Conservation (phyloP, 306 rosid genomes). For the Glycine tomentella region DNA sequence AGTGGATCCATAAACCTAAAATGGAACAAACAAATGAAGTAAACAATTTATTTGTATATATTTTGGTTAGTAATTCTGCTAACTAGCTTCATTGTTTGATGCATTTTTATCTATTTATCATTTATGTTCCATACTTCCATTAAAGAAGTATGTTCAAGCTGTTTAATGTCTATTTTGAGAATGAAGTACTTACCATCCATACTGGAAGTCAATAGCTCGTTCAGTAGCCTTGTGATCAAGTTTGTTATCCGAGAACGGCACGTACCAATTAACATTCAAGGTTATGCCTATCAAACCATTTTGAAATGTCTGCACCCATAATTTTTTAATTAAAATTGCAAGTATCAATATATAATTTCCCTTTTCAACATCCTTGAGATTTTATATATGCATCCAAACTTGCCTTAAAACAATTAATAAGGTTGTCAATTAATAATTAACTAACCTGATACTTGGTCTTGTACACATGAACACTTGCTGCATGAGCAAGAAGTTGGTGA, state of each 20-base stretch:
- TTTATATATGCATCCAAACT: too few species aligned
- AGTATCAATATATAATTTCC: too few species aligned
- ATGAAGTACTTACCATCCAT: conserved; percentile 47
- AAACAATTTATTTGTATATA: neutral
- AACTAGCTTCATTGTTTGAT: too few species aligned
- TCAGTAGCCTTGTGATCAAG: conserved; percentile 49
- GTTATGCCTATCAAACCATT: conserved; percentile 71
- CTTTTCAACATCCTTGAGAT: too few species aligned
- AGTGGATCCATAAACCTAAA: conserved; percentile 68
- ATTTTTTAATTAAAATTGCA: neutral
- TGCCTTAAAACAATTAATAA: too few species aligned
- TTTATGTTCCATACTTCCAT: too few species aligned
- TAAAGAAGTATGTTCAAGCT: too few species aligned
- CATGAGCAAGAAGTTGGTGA: conserved; percentile 45
- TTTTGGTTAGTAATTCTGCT: too few species aligned
- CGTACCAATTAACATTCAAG: conserved; percentile 47
- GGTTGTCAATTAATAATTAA: neutral
- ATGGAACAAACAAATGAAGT: neutral
- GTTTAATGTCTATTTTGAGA: neutral
- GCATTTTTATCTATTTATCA: too few species aligned
- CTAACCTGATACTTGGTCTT: conserved; percentile 59
- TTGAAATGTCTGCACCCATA: conserved; percentile 44
- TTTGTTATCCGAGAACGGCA: conserved; percentile 44
- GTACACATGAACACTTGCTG: conserved; percentile 38
- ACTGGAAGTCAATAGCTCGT: conserved; percentile 57